Evolutionary conservation across 2,329 filamentous ascomycete genomes (phyloP), one percentile per base, ranked within the genome.

Genomic region (Dactylonectria macrodidyma): DNA sequence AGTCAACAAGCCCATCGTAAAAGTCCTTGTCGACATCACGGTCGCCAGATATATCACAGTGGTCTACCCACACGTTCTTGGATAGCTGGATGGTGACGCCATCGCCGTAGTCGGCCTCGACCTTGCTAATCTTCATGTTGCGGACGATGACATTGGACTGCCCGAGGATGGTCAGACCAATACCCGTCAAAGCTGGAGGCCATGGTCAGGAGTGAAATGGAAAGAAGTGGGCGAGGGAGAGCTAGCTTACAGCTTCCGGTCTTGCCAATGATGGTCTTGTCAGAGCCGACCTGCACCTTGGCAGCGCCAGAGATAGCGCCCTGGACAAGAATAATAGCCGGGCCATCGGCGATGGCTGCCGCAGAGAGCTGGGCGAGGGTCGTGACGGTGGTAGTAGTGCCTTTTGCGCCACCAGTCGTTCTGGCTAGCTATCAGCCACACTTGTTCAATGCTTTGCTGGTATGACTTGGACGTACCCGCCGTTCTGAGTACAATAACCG

Each of bases 131-230:
- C 69, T 85, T 85, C 44, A 90, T 76, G 79, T 90, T 90, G 54
- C 85, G 86, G 56, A 90, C 75, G 63, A 90, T 89, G 56, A 90
- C 87, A 70, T 90, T 90, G 51, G 68, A 68, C 26, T 75, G 67
- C 1, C 67, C 69, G 2, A 62, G 59, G 9, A 73, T 71, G 0
- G 72, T 74, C 1, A 75, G 57, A 0, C 73, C 73, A 9, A 75
- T 66, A 0, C 72, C 72, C 0, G 68, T 71, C 1, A 74, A 62
- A 1, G 71, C 76, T 77, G 2, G 0, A 58, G 22, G 69, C 75
- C 76, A 3, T 0, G 55, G 22, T 66, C 56, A 24, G 6, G 22
- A 11, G 36, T 62, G 22, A 63, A 47, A 5, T 10, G 3, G 12
- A 10, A 5, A 22, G 6, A 36, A 26, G 34, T 8, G 7, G 30